phyloP scores from a whole-genome alignment of 2,329 filamentous ascomycete genomes.

The Cryphonectria naterciae region DNA sequence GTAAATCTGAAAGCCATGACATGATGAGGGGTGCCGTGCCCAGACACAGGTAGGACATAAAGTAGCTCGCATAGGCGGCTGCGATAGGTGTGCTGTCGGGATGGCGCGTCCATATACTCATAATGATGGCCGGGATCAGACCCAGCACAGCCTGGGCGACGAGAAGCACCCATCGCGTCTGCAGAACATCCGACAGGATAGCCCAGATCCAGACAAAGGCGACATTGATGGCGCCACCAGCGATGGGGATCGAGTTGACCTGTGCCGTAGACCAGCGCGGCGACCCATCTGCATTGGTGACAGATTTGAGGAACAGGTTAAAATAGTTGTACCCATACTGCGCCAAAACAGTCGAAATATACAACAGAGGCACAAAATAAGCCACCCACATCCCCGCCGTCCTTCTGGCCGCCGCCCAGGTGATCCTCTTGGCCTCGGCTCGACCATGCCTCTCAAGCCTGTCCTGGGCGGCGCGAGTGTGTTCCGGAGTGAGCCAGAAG shows the following conservation, averaged over 20 bases:
- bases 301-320: slow-evolving; percentile 46
- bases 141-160: slow-evolving; percentile 52
- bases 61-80: slow-evolving; percentile 56
- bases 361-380: slow-evolving; percentile 50
- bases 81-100: slow-evolving; percentile 47
- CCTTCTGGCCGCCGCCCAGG: slow-evolving; percentile 47
- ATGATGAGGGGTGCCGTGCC: slow-evolving; percentile 57
- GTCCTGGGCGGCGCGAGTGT: slow-evolving; percentile 47
- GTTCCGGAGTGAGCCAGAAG: slow-evolving; percentile 49
- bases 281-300: slow-evolving; percentile 46
- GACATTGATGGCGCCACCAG: slow-evolving; percentile 52
- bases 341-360: slow-evolving; percentile 50
- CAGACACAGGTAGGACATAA: slow-evolving; percentile 51
- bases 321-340: slow-evolving; percentile 53
- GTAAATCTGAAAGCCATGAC: slow-evolving; percentile 54
- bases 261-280: slow-evolving; percentile 47
- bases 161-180: slow-evolving; percentile 55
- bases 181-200: slow-evolving; percentile 52
- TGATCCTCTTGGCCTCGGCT: slow-evolving; percentile 50
- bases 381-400: slow-evolving; percentile 49
- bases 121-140: slow-evolving; percentile 52
- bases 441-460: slow-evolving; percentile 48
- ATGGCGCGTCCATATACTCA: slow-evolving; percentile 56
- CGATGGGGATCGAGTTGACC: slow-evolving; percentile 55
- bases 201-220: slow-evolving; percentile 59